A percentile compares a stretch with the other conserved stretches of the same genome.
phyloP scores from a whole-genome alignment of 331 rosid genomes.

The Quercus lobata region DNA sequence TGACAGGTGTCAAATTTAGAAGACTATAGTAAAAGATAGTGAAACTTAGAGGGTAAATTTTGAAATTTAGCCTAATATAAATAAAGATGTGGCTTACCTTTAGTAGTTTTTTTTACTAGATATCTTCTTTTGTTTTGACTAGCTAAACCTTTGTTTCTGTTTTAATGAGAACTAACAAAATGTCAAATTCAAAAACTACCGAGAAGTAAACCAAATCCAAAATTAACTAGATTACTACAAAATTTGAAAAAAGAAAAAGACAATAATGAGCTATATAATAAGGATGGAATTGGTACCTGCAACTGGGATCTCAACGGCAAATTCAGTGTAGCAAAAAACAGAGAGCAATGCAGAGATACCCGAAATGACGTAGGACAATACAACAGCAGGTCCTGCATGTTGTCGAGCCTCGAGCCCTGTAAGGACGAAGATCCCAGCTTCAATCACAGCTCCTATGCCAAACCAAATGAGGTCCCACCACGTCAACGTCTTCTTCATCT shows the following conservation, averaged over 20 bases:
- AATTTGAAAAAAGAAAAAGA: neutral
- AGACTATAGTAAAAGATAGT: too few relatives aligned
- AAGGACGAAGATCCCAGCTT: slow-evolving; percentile 47
- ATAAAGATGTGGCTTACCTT: too few relatives aligned
- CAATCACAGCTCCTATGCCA: slow-evolving; percentile 44
- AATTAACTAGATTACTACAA: neutral
- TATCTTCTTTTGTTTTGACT: too few relatives aligned
- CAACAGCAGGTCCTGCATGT: slow-evolving; percentile 38
- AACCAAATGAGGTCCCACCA: slow-evolving; percentile 65
- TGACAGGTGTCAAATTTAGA: too few relatives aligned
- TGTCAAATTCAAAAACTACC: too few relatives aligned
- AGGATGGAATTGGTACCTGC: slow-evolving; percentile 25
- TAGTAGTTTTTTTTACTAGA: too few relatives aligned
- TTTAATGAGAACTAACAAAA: too few relatives aligned
- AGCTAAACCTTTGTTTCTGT: too few relatives aligned
- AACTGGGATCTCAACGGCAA: slow-evolving; percentile 48
- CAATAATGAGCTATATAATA: neutral
- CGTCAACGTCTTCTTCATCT: slow-evolving; percentile 47
- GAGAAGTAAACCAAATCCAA: too few relatives aligned
- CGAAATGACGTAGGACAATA: slow-evolving; percentile 37
- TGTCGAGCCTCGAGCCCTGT: slow-evolving; percentile 33
- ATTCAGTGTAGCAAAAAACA: slow-evolving; percentile 52
- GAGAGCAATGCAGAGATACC: slow-evolving; percentile 51
- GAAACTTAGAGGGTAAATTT: too few relatives aligned
- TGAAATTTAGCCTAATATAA: too few relatives aligned